Base-by-base conservation (phyloP, 441 rosid species). In the Manihot esculenta region DNA sequence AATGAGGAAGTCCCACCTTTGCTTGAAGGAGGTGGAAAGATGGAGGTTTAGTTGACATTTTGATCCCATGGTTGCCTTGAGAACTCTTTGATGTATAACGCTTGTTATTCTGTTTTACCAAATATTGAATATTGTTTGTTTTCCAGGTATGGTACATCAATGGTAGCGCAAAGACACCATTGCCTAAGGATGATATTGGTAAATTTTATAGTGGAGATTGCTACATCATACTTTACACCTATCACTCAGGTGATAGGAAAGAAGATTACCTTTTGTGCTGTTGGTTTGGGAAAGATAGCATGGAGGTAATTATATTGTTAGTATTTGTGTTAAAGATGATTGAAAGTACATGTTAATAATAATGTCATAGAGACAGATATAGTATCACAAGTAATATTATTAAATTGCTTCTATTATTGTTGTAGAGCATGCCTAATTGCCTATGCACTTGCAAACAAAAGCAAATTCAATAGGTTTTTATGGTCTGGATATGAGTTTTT, bases 181-280 rank as follows among this genome's bases (percentile, higher is more conserved):
- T 96, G 77, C 77, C 95, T 60, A 84, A 79, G 81, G 99, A 92
- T 83, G 96, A 96, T 68, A 74, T 90, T 76, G 98, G 99, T 71
- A 94, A 96, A 87, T 88, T 96, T 80, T 92, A 90, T 49, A 79
- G 96, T 64, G 99, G 99, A 70, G 99, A 96, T 82, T 96, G 99
- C 90, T 96, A 92, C 76, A 83, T 93, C 71, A 79, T 89, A 54
- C 97, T 96, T 68, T 94, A 92, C 70, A 90, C 94, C 77, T 90
- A 87, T 78, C 98, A 90, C 77, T 80, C 97, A 1, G 92, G 94
- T 81, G 99, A 96, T 42, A 90, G 96, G 87, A 96, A 92, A 86
- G 99, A 96, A 79, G 97, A 93, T 74, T 90, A 80, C 77, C 84
- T 91, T 79, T 80, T 96, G 60, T 90, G 97, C 82, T 89, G 82